Evolutionary conservation across 176 grass and related monocot species (phyloP).

Genomic region (Triticum urartu): DNA sequence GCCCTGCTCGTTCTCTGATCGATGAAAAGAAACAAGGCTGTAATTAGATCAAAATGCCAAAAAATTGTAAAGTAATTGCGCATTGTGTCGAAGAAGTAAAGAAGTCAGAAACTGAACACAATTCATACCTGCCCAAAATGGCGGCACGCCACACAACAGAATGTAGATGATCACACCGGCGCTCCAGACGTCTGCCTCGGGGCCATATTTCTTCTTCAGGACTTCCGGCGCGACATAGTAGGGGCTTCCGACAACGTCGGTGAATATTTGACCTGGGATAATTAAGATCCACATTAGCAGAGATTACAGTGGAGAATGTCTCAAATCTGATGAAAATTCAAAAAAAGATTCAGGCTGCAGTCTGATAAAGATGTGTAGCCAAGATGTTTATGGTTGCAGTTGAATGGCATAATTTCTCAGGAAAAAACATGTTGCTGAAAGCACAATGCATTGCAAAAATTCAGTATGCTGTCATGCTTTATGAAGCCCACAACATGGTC

Average conservation of each 20-base stretch:
- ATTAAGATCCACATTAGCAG: conserved; percentile 1
- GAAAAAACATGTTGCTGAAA: background rate
- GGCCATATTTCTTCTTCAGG: conserved; percentile 80
- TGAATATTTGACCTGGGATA: conserved; percentile 72
- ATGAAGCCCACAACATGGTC: background rate
- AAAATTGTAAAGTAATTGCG: background rate
- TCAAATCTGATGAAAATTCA: background rate
- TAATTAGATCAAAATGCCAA: background rate
- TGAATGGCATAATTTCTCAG: background rate
- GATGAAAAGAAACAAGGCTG: background rate
- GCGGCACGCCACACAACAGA: conserved; percentile 79
- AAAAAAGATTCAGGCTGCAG: background rate
- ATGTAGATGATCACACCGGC: conserved; percentile 96
- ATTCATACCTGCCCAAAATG: conserved; percentile 83
- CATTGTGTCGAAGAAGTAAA: background rate
- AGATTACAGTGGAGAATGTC: background rate
- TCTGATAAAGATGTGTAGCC: background rate
- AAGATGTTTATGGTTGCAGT: background rate
- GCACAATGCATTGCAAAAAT: background rate
- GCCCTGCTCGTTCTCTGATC: conserved; percentile 84
- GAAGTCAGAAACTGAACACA: background rate
- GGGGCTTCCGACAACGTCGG: conserved; percentile 86
- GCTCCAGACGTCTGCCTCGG: conserved; percentile 89
- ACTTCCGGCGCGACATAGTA: conserved; percentile 95
- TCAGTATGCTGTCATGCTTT: background rate